Evolutionary conservation across 495 filamentous ascomycete species (phyloP).

Genomic region (Lasiosphaeris hirsuta): DNA sequence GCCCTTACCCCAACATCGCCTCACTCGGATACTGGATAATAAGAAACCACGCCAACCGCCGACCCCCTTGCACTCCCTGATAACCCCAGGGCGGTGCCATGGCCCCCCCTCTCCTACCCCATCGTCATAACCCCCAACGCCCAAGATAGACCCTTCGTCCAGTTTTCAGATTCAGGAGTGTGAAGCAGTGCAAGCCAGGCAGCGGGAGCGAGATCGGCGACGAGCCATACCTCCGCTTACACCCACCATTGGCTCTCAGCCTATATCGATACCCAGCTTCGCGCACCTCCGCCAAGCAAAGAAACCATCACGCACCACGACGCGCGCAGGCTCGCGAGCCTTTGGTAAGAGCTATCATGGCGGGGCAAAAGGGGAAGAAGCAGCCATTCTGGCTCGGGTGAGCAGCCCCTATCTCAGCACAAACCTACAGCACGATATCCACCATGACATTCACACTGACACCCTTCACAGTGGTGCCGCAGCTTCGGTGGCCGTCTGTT

Average conservation of each 20-base stretch:
- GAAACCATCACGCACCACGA: too few relatives aligned
- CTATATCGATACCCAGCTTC: too few relatives aligned
- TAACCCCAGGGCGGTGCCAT: too few relatives aligned
- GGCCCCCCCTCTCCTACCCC: too few relatives aligned
- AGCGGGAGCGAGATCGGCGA: background rate
- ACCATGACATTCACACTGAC: background rate
- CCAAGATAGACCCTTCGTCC: background rate
- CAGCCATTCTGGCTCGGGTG: conserved; percentile 37
- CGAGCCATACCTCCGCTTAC: too few relatives aligned
- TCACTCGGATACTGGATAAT: background rate
- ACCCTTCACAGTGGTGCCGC: conserved; percentile 31
- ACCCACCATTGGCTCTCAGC: too few relatives aligned
- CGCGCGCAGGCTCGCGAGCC: background rate
- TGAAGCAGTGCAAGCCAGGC: too few relatives aligned
- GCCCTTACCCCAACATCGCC: background rate
- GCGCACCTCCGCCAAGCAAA: too few relatives aligned
- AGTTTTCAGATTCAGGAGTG: too few relatives aligned
- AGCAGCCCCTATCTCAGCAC: conserved; percentile 4
- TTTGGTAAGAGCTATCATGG: conserved; percentile 7
- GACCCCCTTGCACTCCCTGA: too few relatives aligned
- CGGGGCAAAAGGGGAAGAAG: conserved; percentile 18
- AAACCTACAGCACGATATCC: background rate
- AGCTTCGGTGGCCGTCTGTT: conserved; percentile 40
- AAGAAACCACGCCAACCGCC: background rate
- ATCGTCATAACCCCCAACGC: background rate